Evolutionary conservation across 495 filamentous ascomycete genomes (phyloP), one percentile per base, ranked within the genome.

Genomic region (Xylaria nigripes): DNA sequence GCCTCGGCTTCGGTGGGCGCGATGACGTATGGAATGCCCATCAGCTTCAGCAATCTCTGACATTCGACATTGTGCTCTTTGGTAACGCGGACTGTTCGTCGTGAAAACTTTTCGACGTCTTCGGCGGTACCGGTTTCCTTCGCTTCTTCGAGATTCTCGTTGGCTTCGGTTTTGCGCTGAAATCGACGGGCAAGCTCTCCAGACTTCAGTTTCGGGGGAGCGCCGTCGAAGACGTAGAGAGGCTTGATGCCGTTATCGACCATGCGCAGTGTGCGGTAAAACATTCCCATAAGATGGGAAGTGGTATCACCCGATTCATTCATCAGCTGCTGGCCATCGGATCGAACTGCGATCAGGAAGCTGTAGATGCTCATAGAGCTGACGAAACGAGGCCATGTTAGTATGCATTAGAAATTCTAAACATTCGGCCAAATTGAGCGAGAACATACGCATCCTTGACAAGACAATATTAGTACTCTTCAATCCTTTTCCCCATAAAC

Each of bases 351-450:
- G 62, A 98, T 89, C 42, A 98, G 81, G 77, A 98, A 98, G 73
- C 86, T 91, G 79, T 98, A 98, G 66, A 98, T 95, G 68, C 87
- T 93, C 93, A 97, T 98, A 34, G 93, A 98, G 42, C 89, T 95
- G 43, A 24, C 54, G 45, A 45, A 21, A 40, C 41, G 51, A 40
- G 9, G 15, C 9, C 1, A 30, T 8, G 51, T 75, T 62, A 73
- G 64, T 59, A 52, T 7, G 19, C 3, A 22, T 16, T 2, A 38
- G 4, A 12, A n/a, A n/a, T n/a, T n/a, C 24, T 12, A 21, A 18
- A 8, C 2, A 46, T 13, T 49, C 38, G 27, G 32, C 24, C 29
- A 45, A 38, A 36, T 40, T 12, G 19, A 25, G n/a, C 18, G 23
- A 55, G 9, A 44, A 72, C 85, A 50, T 86, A 95, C 89, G 90